Conservation (phyloP, 805 yeast genomes). For the Cyberlindnera euphorbiiphila region DNA sequence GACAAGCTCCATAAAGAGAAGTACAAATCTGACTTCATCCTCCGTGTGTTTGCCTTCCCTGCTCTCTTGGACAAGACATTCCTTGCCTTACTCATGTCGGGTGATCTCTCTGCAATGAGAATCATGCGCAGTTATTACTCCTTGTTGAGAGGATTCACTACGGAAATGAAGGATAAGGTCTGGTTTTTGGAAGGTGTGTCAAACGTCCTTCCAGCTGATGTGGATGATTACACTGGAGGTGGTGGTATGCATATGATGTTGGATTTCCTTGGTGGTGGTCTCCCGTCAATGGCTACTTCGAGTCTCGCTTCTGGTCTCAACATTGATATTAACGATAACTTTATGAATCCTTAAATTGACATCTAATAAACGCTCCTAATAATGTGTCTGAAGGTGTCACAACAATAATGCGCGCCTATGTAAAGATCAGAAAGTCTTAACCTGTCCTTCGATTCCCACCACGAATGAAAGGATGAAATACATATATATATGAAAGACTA, state of each 20-base stretch:
- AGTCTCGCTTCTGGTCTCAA: slow-evolving; percentile 30
- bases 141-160: slow-evolving; percentile 72
- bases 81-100: slow-evolving; percentile 71
- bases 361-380: no score
- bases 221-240: slow-evolving; percentile 85
- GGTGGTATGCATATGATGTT: slow-evolving; percentile 93
- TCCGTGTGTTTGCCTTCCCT: slow-evolving; percentile 88
- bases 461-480: no score
- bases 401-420: no score
- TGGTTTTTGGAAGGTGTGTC: slow-evolving; percentile 95
- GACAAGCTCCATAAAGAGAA: slow-evolving; percentile 81
- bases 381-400: no score
- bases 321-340: slow-evolving; percentile 28
- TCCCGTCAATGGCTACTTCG: slow-evolving; percentile 45
- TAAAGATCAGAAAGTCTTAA: no score
- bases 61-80: slow-evolving; percentile 83
- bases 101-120: slow-evolving; percentile 85
- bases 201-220: slow-evolving; percentile 84
- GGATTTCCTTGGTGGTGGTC: slow-evolving; percentile 74
- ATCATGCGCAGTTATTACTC: slow-evolving; percentile 88
- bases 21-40: slow-evolving; percentile 77
- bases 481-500: no score
- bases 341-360: slow-evolving; percentile 24
- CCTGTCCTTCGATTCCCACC: no score
- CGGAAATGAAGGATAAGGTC: slow-evolving; percentile 82